phyloP scores from a whole-genome alignment of 768 basidiomycete species.

The Dioszegia aurantiaca region DNA sequence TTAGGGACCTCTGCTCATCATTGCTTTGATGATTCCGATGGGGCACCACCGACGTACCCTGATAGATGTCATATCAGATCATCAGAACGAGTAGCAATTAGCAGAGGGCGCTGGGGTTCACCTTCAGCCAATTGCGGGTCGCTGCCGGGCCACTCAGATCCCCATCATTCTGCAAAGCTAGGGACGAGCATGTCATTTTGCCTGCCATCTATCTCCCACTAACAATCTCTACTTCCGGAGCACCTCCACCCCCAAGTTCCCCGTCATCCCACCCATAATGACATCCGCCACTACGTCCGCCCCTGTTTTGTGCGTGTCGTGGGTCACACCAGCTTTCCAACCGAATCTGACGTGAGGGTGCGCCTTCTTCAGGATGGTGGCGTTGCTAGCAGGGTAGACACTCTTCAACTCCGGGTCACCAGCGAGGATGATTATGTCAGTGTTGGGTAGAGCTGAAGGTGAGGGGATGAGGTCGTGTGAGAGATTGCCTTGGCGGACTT shows the following conservation, averaged over 20 bases:
- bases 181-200: too few species aligned
- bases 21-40: too few species aligned
- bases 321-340: slow-evolving; percentile 13
- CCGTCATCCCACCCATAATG: slow-evolving; percentile 17
- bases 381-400: slow-evolving; percentile 19
- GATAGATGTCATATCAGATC: too few species aligned
- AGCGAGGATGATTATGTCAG: slow-evolving; percentile 26
- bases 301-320: slow-evolving; percentile 27
- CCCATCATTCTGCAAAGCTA: too few species aligned
- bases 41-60: too few species aligned
- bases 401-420: slow-evolving; percentile 15
- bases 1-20: too few species aligned
- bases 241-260: slow-evolving; percentile 11
- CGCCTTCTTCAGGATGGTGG: slow-evolving; percentile 10
- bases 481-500: slow-evolving; percentile 14
- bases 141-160: too few species aligned
- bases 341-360: slow-evolving; percentile 25
- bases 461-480: slow-evolving; percentile 16
- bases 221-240: slow-evolving; percentile 14
- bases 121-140: too few species aligned
- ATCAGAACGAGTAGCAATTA: too few species aligned
- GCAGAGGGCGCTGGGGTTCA: too few species aligned
- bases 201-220: too few species aligned
- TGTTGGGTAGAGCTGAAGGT: neutral
- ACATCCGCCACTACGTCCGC: slow-evolving; percentile 19